Evolutionary conservation across 2,329 filamentous ascomycete species (phyloP), one percentile per base, ranked within the genome.

Genomic region (Colletotrichum sp.): DNA sequence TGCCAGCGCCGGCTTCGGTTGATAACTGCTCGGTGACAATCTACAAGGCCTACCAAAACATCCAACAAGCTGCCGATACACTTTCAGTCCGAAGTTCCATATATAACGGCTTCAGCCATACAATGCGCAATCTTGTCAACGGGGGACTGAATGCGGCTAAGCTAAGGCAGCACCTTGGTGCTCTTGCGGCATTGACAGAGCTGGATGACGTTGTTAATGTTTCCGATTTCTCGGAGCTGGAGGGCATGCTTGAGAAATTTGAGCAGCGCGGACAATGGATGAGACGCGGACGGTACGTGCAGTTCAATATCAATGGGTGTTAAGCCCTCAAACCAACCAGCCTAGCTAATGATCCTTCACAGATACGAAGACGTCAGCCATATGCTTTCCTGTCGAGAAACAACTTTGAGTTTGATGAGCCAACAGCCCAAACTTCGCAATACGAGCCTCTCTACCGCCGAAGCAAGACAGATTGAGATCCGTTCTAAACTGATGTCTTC

Each of bases 341-440:
- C 13, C 10, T 13, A n/a, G 44, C 39, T 44, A 68, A 12, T 16
- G 62, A 65, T 75, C n/a, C 15, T 16, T 5, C 26, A 7, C 82
- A 94, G 93, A 75, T 95, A 94, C 77, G 91, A 94, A 69, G 95
- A 98, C 81, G 92, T 98, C 70, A 93, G 93, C 74, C 92, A 95
- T 70, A 92, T 99, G 26, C 84, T 98, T 21, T 96, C 95, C 2
- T 96, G 94, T 79, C 93, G 96, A 78, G 94, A 96, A 80, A 97
- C 95, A 1, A 90, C 96, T 0, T 92, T 98, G 80, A 96, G 94
- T 78, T 92, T 95, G 65, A 87, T 99, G 21, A 94, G 94, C 78
- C 92, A 94, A 78, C 94, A 94, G 77, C 84, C 88, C n/a, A 85
- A 90, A 21, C 86, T 98, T 15, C 90, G 92, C 69, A 90, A 57